Evolutionary conservation across 2,329 filamentous ascomycete genomes (phyloP).

Genomic region (Aspergillus costaricaensis): DNA sequence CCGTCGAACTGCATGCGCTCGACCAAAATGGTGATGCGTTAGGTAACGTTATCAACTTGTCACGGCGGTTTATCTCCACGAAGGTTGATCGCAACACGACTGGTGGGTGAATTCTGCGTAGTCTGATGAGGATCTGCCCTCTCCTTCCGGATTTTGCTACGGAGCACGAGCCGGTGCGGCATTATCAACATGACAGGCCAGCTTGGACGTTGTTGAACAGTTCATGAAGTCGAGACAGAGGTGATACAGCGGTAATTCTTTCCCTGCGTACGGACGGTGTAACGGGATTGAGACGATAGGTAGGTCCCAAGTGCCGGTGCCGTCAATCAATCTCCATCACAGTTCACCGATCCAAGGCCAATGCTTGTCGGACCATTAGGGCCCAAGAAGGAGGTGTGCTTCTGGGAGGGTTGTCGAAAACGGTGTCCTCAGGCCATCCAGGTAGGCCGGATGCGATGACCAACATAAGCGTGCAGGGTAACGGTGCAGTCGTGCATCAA

Average conservation of each 20-base stretch:
- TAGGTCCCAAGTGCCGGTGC: background rate
- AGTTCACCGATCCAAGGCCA: background rate
- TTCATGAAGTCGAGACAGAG: background rate
- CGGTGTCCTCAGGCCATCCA: background rate
- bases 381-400: background rate
- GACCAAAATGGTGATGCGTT: background rate
- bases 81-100: background rate
- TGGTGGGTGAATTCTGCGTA: background rate
- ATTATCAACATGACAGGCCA: background rate
- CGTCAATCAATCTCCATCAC: background rate
- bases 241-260: background rate
- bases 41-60: conserved; percentile 1
- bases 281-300: background rate
- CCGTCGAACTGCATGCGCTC: background rate
- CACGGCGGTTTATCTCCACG: conserved; percentile 7
- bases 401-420: background rate
- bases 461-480: background rate
- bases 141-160: conserved; percentile 7
- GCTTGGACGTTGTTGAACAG: background rate
- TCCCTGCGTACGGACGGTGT: background rate
- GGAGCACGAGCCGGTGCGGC: conserved; percentile 5
- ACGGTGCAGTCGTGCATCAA: background rate
- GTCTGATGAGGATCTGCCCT: conserved; percentile 10
- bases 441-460: background rate
- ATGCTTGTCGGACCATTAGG: background rate